Evolutionary conservation across 164 flowering plant genomes (phyloP), one percentile per base, ranked within the genome.

Genomic region (Euptelea pleiosperma): DNA sequence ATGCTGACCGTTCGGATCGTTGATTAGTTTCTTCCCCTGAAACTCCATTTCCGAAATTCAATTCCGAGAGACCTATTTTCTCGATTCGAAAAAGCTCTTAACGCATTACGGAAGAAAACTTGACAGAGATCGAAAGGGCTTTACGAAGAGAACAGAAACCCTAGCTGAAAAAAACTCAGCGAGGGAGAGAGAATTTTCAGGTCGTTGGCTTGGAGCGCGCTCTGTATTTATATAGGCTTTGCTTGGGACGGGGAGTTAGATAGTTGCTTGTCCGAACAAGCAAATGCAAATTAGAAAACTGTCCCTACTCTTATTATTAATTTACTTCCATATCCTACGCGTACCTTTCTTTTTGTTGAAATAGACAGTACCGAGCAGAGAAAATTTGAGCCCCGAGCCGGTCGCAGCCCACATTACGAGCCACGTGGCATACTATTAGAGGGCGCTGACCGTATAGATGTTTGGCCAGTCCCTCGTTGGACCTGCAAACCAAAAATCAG

Each of bases 21-120:
- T 82, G 77, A 90, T 85, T 66, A 87, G 84, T 63, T 90, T 90
- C 81, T 85, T 87, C 25, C 65, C 79, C 22, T 69, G 82, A 58
- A 63, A 82, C 45, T 83, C 79, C 97, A 87, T 85, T 11, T 4
- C 35, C 22, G 39, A 22, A 24, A 42, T 40, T 46, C 33, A 19
- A 35, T 43, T 57, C 51, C 5, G 21, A 57, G 40, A n/a, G n/a
- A n/a, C n/a, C n/a, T n/a, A n/a, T n/a, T n/a, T n/a, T n/a, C n/a
- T n/a, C n/a, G n/a, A 22, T 46, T 54, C 42, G 34, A 29, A 58
- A 0, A 46, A 33, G 37, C 35, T 45, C 42, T 18, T 8, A 54
- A 35, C n/a, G 66, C 66, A 62, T 52, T 52, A 60, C 36, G n/a
- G 11, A 40, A 31, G 12, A 44, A 26, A 45, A 45, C 11, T 9